phyloP scores from a whole-genome alignment of 352 stramenopile species.

The Globisporangium mamillatum region DNA sequence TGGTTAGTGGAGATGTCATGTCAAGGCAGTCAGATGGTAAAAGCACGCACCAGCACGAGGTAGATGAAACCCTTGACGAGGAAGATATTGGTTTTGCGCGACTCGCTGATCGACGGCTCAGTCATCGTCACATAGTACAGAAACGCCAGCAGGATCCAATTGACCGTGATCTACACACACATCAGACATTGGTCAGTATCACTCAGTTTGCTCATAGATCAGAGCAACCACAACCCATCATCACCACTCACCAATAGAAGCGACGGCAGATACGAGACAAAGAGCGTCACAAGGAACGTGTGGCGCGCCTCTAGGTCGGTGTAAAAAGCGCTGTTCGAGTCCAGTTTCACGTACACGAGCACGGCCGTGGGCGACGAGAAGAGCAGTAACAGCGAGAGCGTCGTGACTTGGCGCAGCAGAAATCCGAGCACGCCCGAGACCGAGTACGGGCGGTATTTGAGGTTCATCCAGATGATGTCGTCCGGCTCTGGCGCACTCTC shows the following conservation, averaged over 20 bases:
- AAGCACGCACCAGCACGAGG: slow-evolving; percentile 56
- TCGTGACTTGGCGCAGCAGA: slow-evolving; percentile 44
- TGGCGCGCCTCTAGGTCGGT: slow-evolving; percentile 37
- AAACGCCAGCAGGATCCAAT: slow-evolving; percentile 70
- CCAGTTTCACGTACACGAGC: slow-evolving; percentile 80
- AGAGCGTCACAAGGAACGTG: slow-evolving; percentile 52
- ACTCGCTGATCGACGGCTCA: slow-evolving; percentile 65
- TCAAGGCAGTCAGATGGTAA: background rate
- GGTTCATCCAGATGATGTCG: slow-evolving; percentile 75
- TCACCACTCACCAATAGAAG: slow-evolving; percentile 50
- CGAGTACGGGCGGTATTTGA: slow-evolving; percentile 60
- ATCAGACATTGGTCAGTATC: background rate
- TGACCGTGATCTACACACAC: slow-evolving; percentile 58
- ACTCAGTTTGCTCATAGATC: background rate
- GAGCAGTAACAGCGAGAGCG: slow-evolving; percentile 53
- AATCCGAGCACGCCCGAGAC: slow-evolving; percentile 34
- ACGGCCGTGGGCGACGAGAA: slow-evolving; percentile 79
- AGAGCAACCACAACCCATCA: background rate
- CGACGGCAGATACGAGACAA: slow-evolving; percentile 70
- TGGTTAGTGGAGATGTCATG: background rate
- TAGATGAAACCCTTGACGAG: slow-evolving; percentile 78
- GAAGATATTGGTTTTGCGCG: slow-evolving; percentile 61
- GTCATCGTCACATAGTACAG: slow-evolving; percentile 69
- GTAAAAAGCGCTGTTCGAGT: slow-evolving; percentile 66
- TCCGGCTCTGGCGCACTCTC: slow-evolving; percentile 70